A percentile compares a stretch with the other conserved stretches of the same genome.
Conservation (phyloP, 176 grass and related monocot genomes). For the Lolium rigidum region DNA sequence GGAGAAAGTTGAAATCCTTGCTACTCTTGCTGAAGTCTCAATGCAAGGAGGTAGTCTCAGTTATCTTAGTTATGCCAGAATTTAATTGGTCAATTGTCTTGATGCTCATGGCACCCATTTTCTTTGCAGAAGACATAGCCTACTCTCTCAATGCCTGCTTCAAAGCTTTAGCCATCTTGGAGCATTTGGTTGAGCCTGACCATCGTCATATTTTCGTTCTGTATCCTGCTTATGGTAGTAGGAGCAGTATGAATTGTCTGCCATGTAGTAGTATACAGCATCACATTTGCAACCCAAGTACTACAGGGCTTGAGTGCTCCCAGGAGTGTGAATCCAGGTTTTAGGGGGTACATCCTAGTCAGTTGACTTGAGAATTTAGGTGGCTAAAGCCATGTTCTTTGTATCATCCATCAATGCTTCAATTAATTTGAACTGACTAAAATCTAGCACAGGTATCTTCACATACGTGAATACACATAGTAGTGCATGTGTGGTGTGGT, state of each 20-base stretch:
- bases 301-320: neutral
- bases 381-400: neutral
- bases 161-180: slow-evolving; percentile 78
- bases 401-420: neutral
- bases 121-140: slow-evolving; percentile 81
- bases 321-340: neutral
- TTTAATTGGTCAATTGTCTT: slow-evolving; percentile 5
- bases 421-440: neutral
- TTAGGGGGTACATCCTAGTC: neutral
- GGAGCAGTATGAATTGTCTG: slow-evolving; percentile 8
- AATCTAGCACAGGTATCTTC: neutral
- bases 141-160: slow-evolving; percentile 76
- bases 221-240: slow-evolving; percentile 24
- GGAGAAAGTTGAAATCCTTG: slow-evolving; percentile 73
- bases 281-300: neutral
- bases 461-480: neutral
- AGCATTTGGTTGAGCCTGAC: slow-evolving; percentile 67
- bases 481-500: neutral
- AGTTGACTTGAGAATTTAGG: neutral
- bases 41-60: slow-evolving; percentile 73
- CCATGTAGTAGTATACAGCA: neutral
- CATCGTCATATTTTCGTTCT: slow-evolving; percentile 68
- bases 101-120: neutral
- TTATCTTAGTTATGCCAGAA: neutral
- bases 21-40: slow-evolving; percentile 69